These are phyloP conservation scores for Mucor irregularis DNA, from an alignment of 371 early-diverging fungal genomes.

Conservation along the genomic window DNA sequence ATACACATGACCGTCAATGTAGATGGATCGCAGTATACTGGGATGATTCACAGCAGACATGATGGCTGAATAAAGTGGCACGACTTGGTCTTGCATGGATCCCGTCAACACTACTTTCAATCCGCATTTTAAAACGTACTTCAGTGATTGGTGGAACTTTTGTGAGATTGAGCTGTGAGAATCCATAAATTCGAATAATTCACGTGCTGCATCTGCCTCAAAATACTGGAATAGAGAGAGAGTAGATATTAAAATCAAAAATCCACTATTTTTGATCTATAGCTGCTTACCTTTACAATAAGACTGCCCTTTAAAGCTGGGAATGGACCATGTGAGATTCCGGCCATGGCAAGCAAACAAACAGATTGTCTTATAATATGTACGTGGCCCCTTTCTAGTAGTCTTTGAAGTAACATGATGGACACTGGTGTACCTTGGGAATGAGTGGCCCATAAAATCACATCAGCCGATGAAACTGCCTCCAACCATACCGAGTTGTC, in stretches of 20 bases:
- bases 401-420: conserved; percentile 71
- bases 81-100: conserved; percentile 93
- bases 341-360: conserved; percentile 90
- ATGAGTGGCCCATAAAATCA: conserved; percentile 88
- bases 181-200: conserved; percentile 93
- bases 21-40: conserved; percentile 86
- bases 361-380: conserved; percentile 69
- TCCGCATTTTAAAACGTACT: conserved; percentile 65
- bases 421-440: conserved; percentile 94
- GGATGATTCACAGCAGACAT: conserved; percentile 88
- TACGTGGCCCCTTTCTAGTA: conserved; percentile 73
- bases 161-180: conserved; percentile 66
- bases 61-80: conserved; percentile 94
- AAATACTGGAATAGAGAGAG: conserved; percentile 57
- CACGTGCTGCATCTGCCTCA: conserved; percentile 89
- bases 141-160: conserved; percentile 73
- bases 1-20: conserved; percentile 81
- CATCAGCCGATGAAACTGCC: conserved; percentile 71
- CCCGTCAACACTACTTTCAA: conserved; percentile 73
- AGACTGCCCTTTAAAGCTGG: conserved; percentile 80
- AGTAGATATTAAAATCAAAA: not conserved
- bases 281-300: conserved; percentile 65
- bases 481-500: conserved; percentile 52
- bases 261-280: not conserved
- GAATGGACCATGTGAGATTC: conserved; percentile 91